Conservation (phyloP, 371 early-diverging fungal genomes). For the Syncephalis fuscata region DNA sequence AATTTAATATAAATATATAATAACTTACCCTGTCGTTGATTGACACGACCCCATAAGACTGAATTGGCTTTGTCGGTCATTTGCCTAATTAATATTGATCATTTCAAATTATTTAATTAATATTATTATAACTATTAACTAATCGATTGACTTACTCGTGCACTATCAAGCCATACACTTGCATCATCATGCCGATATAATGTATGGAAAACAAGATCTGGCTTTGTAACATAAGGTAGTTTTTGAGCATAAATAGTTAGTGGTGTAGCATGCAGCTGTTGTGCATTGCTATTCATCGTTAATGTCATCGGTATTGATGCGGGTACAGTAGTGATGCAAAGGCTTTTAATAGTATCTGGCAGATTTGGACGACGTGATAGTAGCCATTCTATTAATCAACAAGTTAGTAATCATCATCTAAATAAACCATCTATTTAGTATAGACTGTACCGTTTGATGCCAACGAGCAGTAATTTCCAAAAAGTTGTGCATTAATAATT, state of each 20-base stretch:
- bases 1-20: too few species aligned
- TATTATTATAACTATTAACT: background rate
- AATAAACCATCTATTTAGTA: background rate
- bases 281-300: too few species aligned
- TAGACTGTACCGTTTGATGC: slow-evolving; percentile 12
- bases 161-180: slow-evolving; percentile 53
- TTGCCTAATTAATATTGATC: background rate
- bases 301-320: too few species aligned
- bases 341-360: too few species aligned
- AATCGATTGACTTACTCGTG: slow-evolving; percentile 15
- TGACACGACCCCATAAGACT: background rate
- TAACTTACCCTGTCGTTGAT: background rate
- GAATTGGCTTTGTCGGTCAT: background rate
- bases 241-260: background rate
- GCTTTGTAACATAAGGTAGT: background rate
- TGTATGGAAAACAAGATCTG: slow-evolving; percentile 12
- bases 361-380: too few species aligned
- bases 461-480: slow-evolving; percentile 22
- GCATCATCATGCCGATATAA: slow-evolving; percentile 14
- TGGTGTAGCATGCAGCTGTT: too few species aligned
- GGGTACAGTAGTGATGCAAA: too few species aligned
- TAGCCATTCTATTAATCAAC: too few species aligned
- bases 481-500: slow-evolving; percentile 57
- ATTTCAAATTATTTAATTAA: too few species aligned
- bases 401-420: background rate